Evolutionary conservation across 805 yeast species (phyloP).

Genomic region (Candida yuanshanica): DNA sequence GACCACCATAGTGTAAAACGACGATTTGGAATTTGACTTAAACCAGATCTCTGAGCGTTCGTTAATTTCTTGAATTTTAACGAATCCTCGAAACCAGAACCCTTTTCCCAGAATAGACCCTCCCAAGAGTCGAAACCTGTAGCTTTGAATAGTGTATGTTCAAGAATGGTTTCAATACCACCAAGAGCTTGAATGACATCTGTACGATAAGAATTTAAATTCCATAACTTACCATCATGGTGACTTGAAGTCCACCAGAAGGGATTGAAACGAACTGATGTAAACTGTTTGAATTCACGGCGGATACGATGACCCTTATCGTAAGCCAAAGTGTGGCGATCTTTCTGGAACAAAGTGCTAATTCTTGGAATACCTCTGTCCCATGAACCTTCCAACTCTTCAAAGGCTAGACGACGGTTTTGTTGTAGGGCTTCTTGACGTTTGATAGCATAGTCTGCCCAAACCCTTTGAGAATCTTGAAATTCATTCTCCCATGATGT

Average conservation of each 20-base stretch:
- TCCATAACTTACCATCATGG: conserved; percentile 97
- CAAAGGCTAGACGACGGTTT: conserved; percentile 81
- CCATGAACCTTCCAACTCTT: conserved; percentile 93
- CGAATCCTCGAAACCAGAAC: conserved; percentile 94
- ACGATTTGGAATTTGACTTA: conserved; percentile 95
- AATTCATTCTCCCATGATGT: conserved; percentile 97
- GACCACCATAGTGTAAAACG: conserved; percentile 99
- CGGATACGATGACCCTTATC: conserved; percentile 91
- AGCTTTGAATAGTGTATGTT: conserved; percentile 91
- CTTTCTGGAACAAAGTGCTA: conserved; percentile 91
- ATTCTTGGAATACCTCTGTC: conserved; percentile 96
- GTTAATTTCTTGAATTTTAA: conserved; percentile 92
- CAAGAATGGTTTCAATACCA: conserved; percentile 92
- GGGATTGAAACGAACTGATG: conserved; percentile 70
- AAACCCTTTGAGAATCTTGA: conserved; percentile 87
- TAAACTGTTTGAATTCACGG: conserved; percentile 68
- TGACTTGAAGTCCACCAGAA: conserved; percentile 95
- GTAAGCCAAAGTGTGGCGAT: conserved; percentile 87
- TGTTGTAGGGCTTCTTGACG: conserved; percentile 82
- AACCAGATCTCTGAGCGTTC: conserved; percentile 95
- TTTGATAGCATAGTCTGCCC: conserved; percentile 95
- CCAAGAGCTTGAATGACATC: conserved; percentile 97
- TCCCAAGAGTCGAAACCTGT: conserved; percentile 99
- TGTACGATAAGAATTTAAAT: conserved; percentile 82
- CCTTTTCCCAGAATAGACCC: conserved; percentile 97